These are phyloP conservation scores for Penicillium arizonense DNA, from an alignment of 495 filamentous ascomycete genomes.

Conservation along the genomic window DNA sequence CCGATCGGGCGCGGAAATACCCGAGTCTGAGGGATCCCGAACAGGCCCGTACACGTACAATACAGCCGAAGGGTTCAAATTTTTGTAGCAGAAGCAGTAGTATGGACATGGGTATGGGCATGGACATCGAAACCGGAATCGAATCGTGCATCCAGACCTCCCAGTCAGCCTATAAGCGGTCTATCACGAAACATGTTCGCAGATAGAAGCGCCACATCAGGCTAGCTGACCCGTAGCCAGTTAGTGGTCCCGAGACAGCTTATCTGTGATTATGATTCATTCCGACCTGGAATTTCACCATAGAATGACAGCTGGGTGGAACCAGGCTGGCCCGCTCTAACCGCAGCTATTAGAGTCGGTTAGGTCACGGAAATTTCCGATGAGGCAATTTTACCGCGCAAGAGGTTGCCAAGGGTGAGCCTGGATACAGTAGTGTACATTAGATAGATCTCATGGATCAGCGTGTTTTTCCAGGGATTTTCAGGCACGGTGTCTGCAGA, in stretches of 20 bases:
- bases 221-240: not conserved
- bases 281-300: too few species aligned
- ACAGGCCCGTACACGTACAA: constrained; percentile 7
- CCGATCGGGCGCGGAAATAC: constrained; percentile 23
- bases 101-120: too few species aligned
- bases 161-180: not conserved
- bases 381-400: not conserved
- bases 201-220: not conserved
- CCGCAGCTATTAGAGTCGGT: constrained; percentile 4
- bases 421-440: too few species aligned
- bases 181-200: not conserved
- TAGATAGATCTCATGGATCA: too few species aligned
- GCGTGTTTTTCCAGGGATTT: too few species aligned
- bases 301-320: constrained; percentile 3
- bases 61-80: not conserved
- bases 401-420: too few species aligned
- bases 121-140: too few species aligned
- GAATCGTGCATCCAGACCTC: too few species aligned
- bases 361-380: constrained; percentile 11
- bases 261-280: constrained; percentile 1
- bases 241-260: not conserved
- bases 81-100: too few species aligned
- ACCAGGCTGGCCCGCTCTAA: constrained; percentile 10
- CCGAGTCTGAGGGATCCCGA: constrained; percentile 23
- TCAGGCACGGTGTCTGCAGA: too few species aligned